phyloP scores from a whole-genome alignment of 306 rosid species.

The Casuarina cunninghamiana region DNA sequence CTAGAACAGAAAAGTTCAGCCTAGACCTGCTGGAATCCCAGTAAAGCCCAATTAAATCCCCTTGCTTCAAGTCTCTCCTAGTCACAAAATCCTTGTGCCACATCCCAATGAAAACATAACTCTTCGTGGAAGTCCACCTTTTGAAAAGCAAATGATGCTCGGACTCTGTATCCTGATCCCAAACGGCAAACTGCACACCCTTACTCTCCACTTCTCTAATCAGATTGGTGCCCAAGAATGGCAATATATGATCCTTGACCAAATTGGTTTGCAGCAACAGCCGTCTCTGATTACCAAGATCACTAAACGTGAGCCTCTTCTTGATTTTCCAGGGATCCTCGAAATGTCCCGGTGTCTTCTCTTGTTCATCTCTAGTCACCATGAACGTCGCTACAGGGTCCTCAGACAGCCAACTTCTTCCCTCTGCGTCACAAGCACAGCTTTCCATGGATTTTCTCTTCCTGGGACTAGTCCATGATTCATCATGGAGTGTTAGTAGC shows the following conservation, averaged over 20 bases:
- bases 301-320: slow-evolving; percentile 34
- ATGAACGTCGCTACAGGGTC: not conserved
- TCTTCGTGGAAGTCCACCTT: slow-evolving; percentile 34
- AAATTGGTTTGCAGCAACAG: slow-evolving; percentile 29
- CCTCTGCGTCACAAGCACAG: too few relatives aligned
- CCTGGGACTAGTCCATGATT: not conserved
- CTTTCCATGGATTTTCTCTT: not conserved
- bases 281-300: slow-evolving; percentile 40
- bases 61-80: slow-evolving; percentile 30
- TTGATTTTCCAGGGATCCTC: slow-evolving; percentile 38
- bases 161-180: slow-evolving; percentile 36
- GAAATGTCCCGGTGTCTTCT: not conserved
- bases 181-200: slow-evolving; percentile 21
- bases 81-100: slow-evolving; percentile 41
- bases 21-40: slow-evolving; percentile 24
- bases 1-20: slow-evolving; percentile 31
- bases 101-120: slow-evolving; percentile 36
- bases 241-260: slow-evolving; percentile 31
- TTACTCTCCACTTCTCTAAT: slow-evolving; percentile 23
- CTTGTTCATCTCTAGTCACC: not conserved
- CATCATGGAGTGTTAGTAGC: slow-evolving; percentile 25
- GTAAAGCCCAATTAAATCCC: slow-evolving; percentile 37
- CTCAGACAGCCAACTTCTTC: not conserved
- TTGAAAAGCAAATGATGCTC: slow-evolving; percentile 32
- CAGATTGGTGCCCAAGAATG: slow-evolving; percentile 23